These are phyloP conservation scores for Colletotrichum cuscutae DNA, from an alignment of 2,329 filamentous ascomycete species.

Conservation along the genomic window DNA sequence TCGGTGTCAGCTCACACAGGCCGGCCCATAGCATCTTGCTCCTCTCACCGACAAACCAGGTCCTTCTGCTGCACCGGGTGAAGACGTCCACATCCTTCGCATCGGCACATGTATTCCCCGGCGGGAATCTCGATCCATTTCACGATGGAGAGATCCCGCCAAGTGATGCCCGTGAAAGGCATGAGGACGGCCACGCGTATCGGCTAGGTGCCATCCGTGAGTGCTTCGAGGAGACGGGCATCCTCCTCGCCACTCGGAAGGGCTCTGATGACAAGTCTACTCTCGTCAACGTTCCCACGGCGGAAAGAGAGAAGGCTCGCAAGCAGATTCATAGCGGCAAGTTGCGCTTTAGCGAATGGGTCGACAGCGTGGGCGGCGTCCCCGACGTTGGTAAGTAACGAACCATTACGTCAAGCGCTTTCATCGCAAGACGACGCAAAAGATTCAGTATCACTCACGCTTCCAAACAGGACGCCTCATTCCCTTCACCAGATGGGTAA, in stretches of 20 bases:
- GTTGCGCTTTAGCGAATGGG: conserved; percentile 75
- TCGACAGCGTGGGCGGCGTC: conserved; percentile 63
- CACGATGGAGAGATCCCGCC: conserved; percentile 75
- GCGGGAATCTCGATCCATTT: conserved; percentile 80
- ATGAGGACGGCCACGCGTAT: conserved; percentile 79
- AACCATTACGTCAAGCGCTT: background rate
- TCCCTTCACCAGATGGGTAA: conserved; percentile 94
- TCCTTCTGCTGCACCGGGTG: conserved; percentile 88
- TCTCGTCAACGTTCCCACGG: conserved; percentile 69
- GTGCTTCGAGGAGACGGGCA: conserved; percentile 95
- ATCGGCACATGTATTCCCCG: conserved; percentile 94
- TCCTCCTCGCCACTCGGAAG: conserved; percentile 72
- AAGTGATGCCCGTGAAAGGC: conserved; percentile 62
- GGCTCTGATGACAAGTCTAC: conserved; percentile 52
- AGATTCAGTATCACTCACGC: background rate
- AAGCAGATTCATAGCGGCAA: conserved; percentile 74
- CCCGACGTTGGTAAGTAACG: conserved; percentile 70
- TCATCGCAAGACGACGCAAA: background rate
- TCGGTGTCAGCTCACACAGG: conserved; percentile 18
- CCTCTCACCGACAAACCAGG: conserved; percentile 85
- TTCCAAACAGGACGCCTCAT: conserved; percentile 66
- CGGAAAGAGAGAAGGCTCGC: conserved; percentile 72
- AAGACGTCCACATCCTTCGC: conserved; percentile 85
- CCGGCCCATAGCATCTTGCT: conserved; percentile 69
- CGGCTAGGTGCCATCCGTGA: conserved; percentile 87